These are phyloP conservation scores for Laguncularia racemosa DNA, from an alignment of 345 rosid species.

Conservation along the genomic window DNA sequence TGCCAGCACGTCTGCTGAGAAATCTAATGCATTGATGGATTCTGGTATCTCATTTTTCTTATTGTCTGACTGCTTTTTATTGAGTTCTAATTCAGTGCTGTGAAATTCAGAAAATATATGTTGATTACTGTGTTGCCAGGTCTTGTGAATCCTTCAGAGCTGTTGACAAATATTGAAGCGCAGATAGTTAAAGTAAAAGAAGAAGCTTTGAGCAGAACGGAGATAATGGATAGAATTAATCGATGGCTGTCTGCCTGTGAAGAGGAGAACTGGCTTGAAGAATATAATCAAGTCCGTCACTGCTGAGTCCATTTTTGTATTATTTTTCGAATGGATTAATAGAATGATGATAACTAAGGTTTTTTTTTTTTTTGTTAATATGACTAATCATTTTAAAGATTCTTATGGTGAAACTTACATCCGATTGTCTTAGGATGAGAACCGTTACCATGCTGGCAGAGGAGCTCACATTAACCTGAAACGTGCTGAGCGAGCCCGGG, in stretches of 20 bases:
- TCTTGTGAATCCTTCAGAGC: conserved; percentile 86
- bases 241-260: conserved; percentile 93
- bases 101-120: no score
- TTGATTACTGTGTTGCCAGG: conserved; percentile 26
- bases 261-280: conserved; percentile 97
- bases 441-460: conserved; percentile 80
- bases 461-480: conserved; percentile 92
- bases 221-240: conserved; percentile 87
- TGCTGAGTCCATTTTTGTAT: conserved; percentile 3
- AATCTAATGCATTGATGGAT: conserved; percentile 85
- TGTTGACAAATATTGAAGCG: conserved; percentile 69
- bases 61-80: not conserved
- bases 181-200: conserved; percentile 73
- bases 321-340: not conserved
- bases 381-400: not conserved
- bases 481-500: conserved; percentile 86
- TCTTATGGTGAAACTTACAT: conserved; percentile 4
- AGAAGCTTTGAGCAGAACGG: conserved; percentile 80
- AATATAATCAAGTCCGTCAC: conserved; percentile 54
- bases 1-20: conserved; percentile 81
- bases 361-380: no score
- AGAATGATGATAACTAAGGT: no score
- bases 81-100: no score
- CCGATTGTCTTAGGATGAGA: conserved; percentile 46
- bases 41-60: conserved; percentile 44